Percentiles rank a stretch among this genome's conserved stretches.
phyloP scores from a whole-genome alignment of 108 stramenopile species.

The Skeletonema tropicum region DNA sequence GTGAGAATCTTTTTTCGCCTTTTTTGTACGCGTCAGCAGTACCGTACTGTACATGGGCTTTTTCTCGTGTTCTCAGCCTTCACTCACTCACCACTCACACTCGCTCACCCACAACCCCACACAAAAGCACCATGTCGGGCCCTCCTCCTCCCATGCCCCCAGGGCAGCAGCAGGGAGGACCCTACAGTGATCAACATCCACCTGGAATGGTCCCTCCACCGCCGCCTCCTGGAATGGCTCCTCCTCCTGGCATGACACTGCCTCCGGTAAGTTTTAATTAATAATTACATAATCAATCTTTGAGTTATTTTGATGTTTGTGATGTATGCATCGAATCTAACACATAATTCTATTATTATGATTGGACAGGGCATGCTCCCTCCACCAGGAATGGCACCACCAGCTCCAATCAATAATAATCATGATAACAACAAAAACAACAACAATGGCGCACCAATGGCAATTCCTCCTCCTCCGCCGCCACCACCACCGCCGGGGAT shows the following conservation, averaged over 20 bases:
- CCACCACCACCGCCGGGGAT: constrained; percentile 55
- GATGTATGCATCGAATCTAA: not conserved
- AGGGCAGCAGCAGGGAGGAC: constrained; percentile 17
- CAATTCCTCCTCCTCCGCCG: constrained; percentile 9
- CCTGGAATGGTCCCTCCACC: constrained; percentile 40
- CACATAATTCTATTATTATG: not conserved
- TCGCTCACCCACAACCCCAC: not conserved
- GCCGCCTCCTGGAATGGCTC: constrained; percentile 49
- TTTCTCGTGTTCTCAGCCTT: too few species aligned
- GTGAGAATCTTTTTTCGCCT: too few species aligned
- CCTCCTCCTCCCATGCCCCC: constrained; percentile 10
- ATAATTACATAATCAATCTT: not conserved
- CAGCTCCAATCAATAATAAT: constrained; percentile 12
- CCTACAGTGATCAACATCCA: constrained; percentile 15
- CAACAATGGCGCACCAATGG: not conserved
- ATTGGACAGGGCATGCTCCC: constrained; percentile 15
- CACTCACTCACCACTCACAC: too few species aligned
- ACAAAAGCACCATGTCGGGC: constrained; percentile 5
- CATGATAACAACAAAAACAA: constrained; percentile 5
- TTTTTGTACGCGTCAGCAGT: too few species aligned
- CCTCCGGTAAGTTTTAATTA: not conserved
- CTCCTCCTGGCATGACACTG: constrained; percentile 36
- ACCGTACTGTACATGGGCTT: too few species aligned
- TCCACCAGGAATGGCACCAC: constrained; percentile 53
- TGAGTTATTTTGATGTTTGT: not conserved